These are phyloP conservation scores for Nicotiana obtusifolia DNA, from an alignment of 257 asterid genomes.

Conservation along the genomic window DNA sequence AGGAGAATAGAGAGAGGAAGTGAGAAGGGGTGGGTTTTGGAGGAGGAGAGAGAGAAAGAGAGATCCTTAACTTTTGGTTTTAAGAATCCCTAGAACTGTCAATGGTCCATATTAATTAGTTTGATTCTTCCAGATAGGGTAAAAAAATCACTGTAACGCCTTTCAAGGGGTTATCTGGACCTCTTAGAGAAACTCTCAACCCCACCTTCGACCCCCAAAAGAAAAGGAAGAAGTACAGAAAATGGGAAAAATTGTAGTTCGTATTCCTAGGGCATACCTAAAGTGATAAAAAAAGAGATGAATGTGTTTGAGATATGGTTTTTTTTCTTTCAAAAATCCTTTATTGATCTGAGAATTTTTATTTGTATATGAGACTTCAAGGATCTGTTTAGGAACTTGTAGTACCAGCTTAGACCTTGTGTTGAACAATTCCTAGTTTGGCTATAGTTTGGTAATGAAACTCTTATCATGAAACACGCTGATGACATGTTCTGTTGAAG, in stretches of 20 bases:
- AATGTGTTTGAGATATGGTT: background rate
- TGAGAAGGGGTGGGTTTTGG: background rate
- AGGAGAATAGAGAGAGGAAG: background rate
- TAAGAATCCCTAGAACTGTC: background rate
- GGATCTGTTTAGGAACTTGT: constrained; percentile 1
- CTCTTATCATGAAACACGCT: background rate
- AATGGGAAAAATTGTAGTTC: background rate
- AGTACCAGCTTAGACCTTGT: background rate
- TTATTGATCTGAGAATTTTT: background rate
- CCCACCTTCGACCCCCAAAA: too few species aligned
- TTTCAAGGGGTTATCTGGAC: too few species aligned
- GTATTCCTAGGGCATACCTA: background rate
- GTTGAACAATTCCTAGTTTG: background rate
- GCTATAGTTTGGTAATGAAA: background rate
- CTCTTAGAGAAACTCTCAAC: too few species aligned
- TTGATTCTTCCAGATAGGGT: too few species aligned
- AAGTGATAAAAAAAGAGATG: background rate
- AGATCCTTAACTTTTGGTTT: background rate
- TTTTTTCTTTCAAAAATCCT: background rate
- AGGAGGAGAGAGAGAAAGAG: background rate
- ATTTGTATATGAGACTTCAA: background rate
- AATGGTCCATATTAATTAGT: too few species aligned
- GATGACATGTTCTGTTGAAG: background rate
- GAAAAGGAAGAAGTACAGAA: background rate
- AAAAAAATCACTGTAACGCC: too few species aligned